These are phyloP conservation scores for Boletus pseudopeckii DNA, from an alignment of 768 basidiomycete species.

Conservation along the genomic window DNA sequence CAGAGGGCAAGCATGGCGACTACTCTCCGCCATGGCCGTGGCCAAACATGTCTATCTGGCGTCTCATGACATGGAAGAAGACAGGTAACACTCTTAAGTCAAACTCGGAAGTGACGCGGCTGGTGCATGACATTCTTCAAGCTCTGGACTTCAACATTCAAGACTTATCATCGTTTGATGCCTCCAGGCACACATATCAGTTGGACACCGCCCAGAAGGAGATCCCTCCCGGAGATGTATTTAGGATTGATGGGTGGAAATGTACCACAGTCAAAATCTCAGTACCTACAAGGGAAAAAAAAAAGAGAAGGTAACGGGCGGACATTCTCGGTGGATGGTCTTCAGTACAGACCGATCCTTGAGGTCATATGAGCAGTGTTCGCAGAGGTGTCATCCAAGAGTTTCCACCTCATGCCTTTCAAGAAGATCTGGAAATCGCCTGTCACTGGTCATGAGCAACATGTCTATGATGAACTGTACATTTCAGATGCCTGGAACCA, in stretches of 20 bases:
- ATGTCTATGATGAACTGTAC: background rate
- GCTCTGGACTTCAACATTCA: slow-evolving; percentile 3
- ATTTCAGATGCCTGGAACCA: background rate
- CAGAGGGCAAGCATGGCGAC: too few species aligned
- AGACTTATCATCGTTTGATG: slow-evolving; percentile 2
- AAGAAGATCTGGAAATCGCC: background rate
- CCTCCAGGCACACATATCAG: background rate
- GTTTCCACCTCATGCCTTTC: background rate
- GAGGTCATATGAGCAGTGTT: slow-evolving; percentile 10
- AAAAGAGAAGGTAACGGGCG: slow-evolving; percentile 4
- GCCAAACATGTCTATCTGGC: slow-evolving; percentile 9
- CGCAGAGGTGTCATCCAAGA: background rate
- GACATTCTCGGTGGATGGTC: slow-evolving; percentile 26
- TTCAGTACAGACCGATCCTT: slow-evolving; percentile 22
- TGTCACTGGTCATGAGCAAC: background rate
- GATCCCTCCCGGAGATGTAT: too few species aligned
- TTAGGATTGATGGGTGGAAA: too few species aligned
- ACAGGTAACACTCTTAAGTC: slow-evolving; percentile 4
- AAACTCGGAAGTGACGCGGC: background rate
- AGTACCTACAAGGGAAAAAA: background rate
- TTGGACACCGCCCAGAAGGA: background rate
- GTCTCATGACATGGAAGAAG: slow-evolving; percentile 4
- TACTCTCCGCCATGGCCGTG: slow-evolving; percentile 3
- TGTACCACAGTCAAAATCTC: too few species aligned
- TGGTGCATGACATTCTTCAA: background rate